Percentiles rank a stretch among this genome's conserved stretches.
phyloP scores from a whole-genome alignment of 768 basidiomycete species.

The Tylopilus plumbeoviolaceoides region DNA sequence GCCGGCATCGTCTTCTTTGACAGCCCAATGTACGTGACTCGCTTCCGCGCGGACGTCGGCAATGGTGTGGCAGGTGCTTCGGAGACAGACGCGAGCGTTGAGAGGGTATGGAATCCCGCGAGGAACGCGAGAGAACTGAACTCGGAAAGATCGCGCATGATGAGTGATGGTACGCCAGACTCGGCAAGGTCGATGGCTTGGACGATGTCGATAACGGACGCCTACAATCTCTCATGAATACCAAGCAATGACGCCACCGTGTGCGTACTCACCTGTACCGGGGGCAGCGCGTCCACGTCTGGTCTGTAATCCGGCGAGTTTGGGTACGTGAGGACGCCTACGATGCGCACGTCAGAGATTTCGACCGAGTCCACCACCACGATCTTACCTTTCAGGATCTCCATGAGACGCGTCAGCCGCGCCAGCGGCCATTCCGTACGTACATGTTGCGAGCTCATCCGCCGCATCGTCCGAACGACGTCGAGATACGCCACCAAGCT shows the following conservation, averaged over 20 bases:
- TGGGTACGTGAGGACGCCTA: conserved; percentile 76
- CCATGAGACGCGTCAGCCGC: conserved; percentile 64
- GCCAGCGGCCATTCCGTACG: conserved; percentile 60
- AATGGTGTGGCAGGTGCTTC: conserved; percentile 10
- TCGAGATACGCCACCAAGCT: conserved; percentile 79
- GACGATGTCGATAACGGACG: conserved; percentile 68
- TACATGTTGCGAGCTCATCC: conserved; percentile 44
- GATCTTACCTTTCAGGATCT: conserved; percentile 64
- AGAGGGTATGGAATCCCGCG: conserved; percentile 62
- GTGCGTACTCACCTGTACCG: conserved; percentile 61
- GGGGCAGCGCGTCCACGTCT: conserved; percentile 78
- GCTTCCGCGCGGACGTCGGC: conserved; percentile 41
- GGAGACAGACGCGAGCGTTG: neutral
- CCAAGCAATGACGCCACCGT: neutral
- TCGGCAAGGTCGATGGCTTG: conserved; percentile 61
- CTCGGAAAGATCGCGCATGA: conserved; percentile 83
- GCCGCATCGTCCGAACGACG: conserved; percentile 58
- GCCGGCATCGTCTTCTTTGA: conserved; percentile 84
- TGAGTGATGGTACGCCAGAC: conserved; percentile 59
- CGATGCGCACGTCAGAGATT: neutral
- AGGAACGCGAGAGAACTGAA: conserved; percentile 85
- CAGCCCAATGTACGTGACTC: conserved; percentile 87
- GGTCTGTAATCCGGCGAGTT: conserved; percentile 83
- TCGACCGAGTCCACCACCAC: neutral
- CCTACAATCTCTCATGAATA: conserved; percentile 37